Evolutionary conservation across 2,329 filamentous ascomycete species (phyloP).

Genomic region (Talaromyces verruculosus): DNA sequence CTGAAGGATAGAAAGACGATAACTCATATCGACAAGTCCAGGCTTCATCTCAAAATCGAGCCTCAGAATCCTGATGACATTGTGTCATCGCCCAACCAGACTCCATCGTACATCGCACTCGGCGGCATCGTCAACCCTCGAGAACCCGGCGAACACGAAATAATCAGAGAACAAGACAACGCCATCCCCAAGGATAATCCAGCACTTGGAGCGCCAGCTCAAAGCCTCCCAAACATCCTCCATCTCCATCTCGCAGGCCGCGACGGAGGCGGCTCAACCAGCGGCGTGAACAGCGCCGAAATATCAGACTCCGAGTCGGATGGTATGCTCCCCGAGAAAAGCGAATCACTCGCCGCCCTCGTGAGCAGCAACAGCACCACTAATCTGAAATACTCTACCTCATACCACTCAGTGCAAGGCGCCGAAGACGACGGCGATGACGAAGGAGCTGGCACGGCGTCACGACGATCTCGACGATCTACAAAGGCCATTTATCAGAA

Average conservation of each 20-base stretch:
- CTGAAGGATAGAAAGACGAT: constrained; percentile 22
- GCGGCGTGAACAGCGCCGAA: constrained; percentile 44
- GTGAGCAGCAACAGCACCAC: constrained; percentile 11
- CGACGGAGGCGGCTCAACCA: constrained; percentile 49
- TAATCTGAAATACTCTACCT: constrained; percentile 22
- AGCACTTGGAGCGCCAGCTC: background rate
- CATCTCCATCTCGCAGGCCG: constrained; percentile 36
- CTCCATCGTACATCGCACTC: constrained; percentile 30
- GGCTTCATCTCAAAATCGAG: constrained; percentile 26
- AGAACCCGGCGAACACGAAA: background rate
- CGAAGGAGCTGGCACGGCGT: constrained; percentile 32
- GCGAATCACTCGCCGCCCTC: constrained; percentile 17
- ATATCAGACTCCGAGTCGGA: constrained; percentile 23
- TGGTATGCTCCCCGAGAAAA: constrained; percentile 18
- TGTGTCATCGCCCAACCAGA: constrained; percentile 24
- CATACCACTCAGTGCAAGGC: constrained; percentile 29
- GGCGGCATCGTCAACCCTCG: constrained; percentile 9
- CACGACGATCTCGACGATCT: constrained; percentile 24
- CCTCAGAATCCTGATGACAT: constrained; percentile 22
- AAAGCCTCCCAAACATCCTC: constrained; percentile 6
- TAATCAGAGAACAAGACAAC: constrained; percentile 15
- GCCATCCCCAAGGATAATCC: background rate
- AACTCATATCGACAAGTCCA: constrained; percentile 9
- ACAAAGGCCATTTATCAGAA: constrained; percentile 23
- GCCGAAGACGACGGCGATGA: constrained; percentile 38